These are phyloP conservation scores for Debaryomyces coudertii DNA, from an alignment of 1,139 yeast genomes.

Conservation along the genomic window DNA sequence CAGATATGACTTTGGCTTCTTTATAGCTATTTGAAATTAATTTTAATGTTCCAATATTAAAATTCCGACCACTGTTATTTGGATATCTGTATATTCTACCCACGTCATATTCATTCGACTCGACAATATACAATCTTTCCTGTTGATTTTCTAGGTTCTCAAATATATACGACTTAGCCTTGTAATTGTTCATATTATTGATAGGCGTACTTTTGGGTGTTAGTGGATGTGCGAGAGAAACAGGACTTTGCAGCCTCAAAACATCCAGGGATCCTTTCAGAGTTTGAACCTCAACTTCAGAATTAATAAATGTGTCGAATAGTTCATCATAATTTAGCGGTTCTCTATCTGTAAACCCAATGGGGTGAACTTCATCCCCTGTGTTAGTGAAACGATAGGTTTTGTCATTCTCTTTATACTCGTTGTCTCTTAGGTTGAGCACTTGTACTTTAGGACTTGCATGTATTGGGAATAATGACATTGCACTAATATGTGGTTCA, in stretches of 20 bases:
- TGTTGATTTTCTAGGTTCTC: neutral
- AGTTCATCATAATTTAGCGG: slow-evolving; percentile 3
- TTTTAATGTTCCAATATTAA: slow-evolving; percentile 11
- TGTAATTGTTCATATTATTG: neutral
- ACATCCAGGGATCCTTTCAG: neutral
- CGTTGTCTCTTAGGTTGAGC: neutral
- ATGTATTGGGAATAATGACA: neutral
- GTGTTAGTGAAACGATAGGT: neutral
- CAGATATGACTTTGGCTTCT: slow-evolving; percentile 19
- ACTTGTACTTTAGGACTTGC: neutral
- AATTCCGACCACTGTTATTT: slow-evolving; percentile 4
- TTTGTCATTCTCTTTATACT: neutral
- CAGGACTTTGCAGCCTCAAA: slow-evolving; percentile 3
- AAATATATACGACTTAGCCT: neutral
- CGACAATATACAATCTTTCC: neutral
- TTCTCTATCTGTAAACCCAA: neutral
- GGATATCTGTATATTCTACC: slow-evolving; percentile 14
- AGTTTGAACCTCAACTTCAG: slow-evolving; percentile 1
- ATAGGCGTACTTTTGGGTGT: slow-evolving; percentile 1
- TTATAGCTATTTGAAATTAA: neutral
- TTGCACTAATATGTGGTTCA: neutral
- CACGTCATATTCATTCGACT: neutral
- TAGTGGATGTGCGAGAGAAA: neutral
- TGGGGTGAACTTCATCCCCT: neutral
- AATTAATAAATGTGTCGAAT: slow-evolving; percentile 8